These are phyloP conservation scores for Clohesyomyces aquaticus DNA, from an alignment of 495 filamentous ascomycete species.

Conservation along the genomic window DNA sequence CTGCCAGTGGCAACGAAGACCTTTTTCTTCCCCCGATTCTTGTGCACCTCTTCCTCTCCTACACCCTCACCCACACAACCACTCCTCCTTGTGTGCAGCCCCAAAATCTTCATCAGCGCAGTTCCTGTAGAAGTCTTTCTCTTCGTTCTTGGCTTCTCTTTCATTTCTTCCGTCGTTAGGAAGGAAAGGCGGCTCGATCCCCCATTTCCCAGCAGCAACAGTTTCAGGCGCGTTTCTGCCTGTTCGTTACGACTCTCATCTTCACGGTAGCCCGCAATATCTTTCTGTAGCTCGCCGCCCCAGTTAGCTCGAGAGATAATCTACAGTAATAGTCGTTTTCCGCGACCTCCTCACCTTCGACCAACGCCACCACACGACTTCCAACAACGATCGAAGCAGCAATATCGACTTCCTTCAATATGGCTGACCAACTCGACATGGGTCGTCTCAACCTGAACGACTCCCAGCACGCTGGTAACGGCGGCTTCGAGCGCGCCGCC, in stretches of 20 bases:
- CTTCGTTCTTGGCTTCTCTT: slow-evolving; percentile 37
- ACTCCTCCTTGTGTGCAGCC: slow-evolving; percentile 34
- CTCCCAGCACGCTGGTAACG: slow-evolving; percentile 65
- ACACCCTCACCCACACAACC: slow-evolving; percentile 31
- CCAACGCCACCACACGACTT: slow-evolving; percentile 10
- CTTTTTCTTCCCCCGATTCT: slow-evolving; percentile 5
- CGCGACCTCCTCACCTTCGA: slow-evolving; percentile 4
- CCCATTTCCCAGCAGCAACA: slow-evolving; percentile 33
- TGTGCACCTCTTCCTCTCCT: slow-evolving; percentile 5
- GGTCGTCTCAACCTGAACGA: slow-evolving; percentile 76
- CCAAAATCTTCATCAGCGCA: slow-evolving; percentile 22
- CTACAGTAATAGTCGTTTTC: slow-evolving; percentile 20
- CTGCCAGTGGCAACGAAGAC: slow-evolving; percentile 21
- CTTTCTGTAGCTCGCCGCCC: slow-evolving; percentile 28
- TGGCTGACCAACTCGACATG: slow-evolving; percentile 97
- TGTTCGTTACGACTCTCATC: slow-evolving; percentile 38
- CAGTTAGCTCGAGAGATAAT: slow-evolving; percentile 11
- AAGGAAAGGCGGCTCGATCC: slow-evolving; percentile 29
- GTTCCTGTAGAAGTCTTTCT: slow-evolving; percentile 35
- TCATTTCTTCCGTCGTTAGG: slow-evolving; percentile 41
- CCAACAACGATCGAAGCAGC: slow-evolving; percentile 19
- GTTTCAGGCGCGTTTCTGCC: slow-evolving; percentile 45
- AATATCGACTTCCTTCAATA: slow-evolving; percentile 52
- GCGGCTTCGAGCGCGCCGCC: slow-evolving; percentile 62
- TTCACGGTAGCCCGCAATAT: slow-evolving; percentile 13